Evolutionary conservation across 495 filamentous ascomycete genomes (phyloP).

Genomic region (Penicillium atrosanguineum): DNA sequence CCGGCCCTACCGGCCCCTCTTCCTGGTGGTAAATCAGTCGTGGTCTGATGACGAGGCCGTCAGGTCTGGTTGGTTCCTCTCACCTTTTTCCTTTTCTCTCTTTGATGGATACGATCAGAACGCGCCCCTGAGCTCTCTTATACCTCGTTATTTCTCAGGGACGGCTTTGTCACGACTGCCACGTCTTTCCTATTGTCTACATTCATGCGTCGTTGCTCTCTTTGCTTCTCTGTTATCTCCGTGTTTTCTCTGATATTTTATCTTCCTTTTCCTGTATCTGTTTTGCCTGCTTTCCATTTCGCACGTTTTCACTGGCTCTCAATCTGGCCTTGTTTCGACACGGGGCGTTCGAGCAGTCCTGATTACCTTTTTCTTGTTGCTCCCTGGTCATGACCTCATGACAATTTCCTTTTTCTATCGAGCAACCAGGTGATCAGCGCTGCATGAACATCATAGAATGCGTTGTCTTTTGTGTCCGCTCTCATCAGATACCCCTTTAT

Average conservation of each 20-base stretch:
- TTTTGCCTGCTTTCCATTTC: constrained; percentile 28
- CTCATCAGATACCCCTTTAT: constrained; percentile 60
- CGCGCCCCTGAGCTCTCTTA: constrained; percentile 45
- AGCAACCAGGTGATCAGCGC: constrained; percentile 47
- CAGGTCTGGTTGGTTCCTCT: constrained; percentile 44
- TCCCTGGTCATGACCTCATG: constrained; percentile 30
- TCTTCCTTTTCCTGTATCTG: constrained; percentile 30
- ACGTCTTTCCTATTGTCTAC: constrained; percentile 36
- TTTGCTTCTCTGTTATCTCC: constrained; percentile 16
- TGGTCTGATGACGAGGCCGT: constrained; percentile 48
- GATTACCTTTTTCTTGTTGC: constrained; percentile 32
- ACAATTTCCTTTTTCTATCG: constrained; percentile 22
- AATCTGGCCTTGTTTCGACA: constrained; percentile 39
- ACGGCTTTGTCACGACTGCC: constrained; percentile 52
- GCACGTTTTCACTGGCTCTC: constrained; percentile 33
- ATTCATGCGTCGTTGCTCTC: constrained; percentile 19
- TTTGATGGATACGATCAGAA: constrained; percentile 48
- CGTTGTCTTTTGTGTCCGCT: constrained; percentile 63
- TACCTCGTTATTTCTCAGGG: constrained; percentile 41
- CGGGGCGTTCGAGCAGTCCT: constrained; percentile 44
- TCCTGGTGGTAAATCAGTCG: constrained; percentile 88
- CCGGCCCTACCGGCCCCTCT: constrained; percentile 73
- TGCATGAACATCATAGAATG: constrained; percentile 77
- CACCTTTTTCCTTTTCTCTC: constrained; percentile 40
- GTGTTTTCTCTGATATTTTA: constrained; percentile 23